Conservation (phyloP, 2,329 filamentous ascomycete genomes). For the Coccinonectria pachysandricola region DNA sequence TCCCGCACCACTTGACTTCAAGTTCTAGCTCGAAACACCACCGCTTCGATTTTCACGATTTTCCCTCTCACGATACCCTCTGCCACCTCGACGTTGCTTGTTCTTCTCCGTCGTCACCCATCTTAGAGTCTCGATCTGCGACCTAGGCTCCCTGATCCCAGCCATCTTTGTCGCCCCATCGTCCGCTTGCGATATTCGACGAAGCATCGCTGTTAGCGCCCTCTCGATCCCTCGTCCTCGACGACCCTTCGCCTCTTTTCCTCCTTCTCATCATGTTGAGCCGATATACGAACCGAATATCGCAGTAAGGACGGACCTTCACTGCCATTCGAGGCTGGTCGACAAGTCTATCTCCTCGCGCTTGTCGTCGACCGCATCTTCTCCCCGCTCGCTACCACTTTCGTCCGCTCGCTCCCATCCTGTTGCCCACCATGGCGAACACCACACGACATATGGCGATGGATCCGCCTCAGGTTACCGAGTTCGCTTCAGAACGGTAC, state of each 20-base stretch:
- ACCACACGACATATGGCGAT: constrained; percentile 30
- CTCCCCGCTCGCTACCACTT: too few relatives aligned
- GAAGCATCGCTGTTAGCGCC: too few relatives aligned
- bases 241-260: constrained; percentile 7
- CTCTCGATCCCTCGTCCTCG: constrained; percentile 9
- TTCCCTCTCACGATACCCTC: constrained; percentile 11
- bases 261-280: constrained; percentile 20
- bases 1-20: constrained; percentile 7
- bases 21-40: constrained; percentile 17
- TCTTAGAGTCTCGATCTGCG: constrained; percentile 1
- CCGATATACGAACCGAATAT: constrained; percentile 15
- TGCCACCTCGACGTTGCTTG: constrained; percentile 4
- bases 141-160: too few relatives aligned
- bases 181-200: constrained; percentile 4
- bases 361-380: too few relatives aligned
- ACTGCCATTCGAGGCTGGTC: constrained; percentile 20
- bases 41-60: constrained; percentile 6
- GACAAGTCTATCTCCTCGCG: constrained; percentile 13
- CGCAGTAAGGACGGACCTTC: constrained; percentile 26
- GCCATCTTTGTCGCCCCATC: constrained; percentile 4
- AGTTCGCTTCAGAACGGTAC: constrained; percentile 56
- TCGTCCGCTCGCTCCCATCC: constrained; percentile 12
- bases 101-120: constrained; percentile 2
- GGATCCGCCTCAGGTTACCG: constrained; percentile 53
- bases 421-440: constrained; percentile 23